Base-by-base conservation (phyloP, 2,329 filamentous ascomycete species). In the Calonectria naviculata region DNA sequence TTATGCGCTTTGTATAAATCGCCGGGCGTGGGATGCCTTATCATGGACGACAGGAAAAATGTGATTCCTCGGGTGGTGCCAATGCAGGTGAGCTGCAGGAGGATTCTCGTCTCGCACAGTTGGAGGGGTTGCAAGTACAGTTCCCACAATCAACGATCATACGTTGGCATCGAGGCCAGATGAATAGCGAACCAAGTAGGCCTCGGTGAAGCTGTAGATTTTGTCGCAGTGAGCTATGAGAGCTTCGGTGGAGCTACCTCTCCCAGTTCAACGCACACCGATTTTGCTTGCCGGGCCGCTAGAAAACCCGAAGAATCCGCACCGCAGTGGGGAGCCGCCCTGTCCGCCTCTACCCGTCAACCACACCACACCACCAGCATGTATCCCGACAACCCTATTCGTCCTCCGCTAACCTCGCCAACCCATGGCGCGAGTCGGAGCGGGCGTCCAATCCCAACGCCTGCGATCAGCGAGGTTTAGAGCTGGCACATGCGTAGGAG, bases 261-360 rank as follows among this genome's bases (percentile, higher is more conserved):
- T 46, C 38, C 38, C 42, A 47, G 21, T 17, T 49, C 36, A 46
- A 46, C 28, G 47, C n/a, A 21, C 36, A 47, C 47, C 36, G 52
- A 63, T 34, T 26, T 17, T 54, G 34, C 10, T 12, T 36, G n/a
- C 68, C 75, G 76, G 76, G 71, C 75, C 76, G 76, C 69, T 65
- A 76, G 75, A 78, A 78, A 78, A 73, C 75, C 76, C 76, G 76
- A 65, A 28, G 36, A 42, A 26, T 31, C 34, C 21, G 21, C 28
- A 54, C 56, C 28, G 63, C 58, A 67, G 68, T 67, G 64, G 47
- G 26, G 58, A 47, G 21, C 52, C 38, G 31, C n/a, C 58, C 63
- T 56, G 38, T 67, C 38, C 46, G 38, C 49, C 36, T 24, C 26
- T 34, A 29, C 21, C 34, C 17, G 24, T 49, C 60, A 41, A 68